Evolutionary conservation across 495 filamentous ascomycete species (phyloP), one percentile per base, ranked within the genome.

Genomic region (Penicillium ochrochloron): DNA sequence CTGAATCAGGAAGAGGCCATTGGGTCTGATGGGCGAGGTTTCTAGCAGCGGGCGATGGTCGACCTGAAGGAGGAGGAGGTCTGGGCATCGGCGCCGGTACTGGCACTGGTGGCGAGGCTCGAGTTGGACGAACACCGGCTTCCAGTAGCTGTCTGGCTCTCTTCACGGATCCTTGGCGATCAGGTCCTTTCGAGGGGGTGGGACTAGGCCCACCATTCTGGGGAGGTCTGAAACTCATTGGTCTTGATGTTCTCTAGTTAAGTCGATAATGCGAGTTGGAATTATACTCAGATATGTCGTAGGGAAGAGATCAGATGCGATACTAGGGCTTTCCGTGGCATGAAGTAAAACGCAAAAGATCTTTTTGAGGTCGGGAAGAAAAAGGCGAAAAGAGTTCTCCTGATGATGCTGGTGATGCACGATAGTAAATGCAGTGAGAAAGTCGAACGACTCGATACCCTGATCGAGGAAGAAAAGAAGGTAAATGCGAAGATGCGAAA

Each of bases 141-240:
- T 82, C 75, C 64, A 85, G 71, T 72, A 85, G 76, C 66, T 87
- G 82, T 71, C 78, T 84, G 42, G 77, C 83, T 61, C 77, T 75
- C 57, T 76, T 78, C 17, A 84, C 80, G 11, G 82, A 84, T 33
- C 80, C 81, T 60, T 76, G 71, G 25, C 70, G 66, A 27, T 68
- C 52, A 14, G 68, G 60, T 23, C 64, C 46, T n/a, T 65, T 70
- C 27, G 68, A 57, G 25, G 56, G 50, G 29, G 15, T 51, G 19
- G 58, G 53, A 53, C 48, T 62, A 19, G 58, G 34, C 29, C 56
- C 65, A n/a, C 39, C 23, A 39, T n/a, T 51, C 29, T 57, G 25
- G 10, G 58, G 52, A 19, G 27, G 9, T 52, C 44, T 52, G n/a
- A 62, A 65, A 63, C 61, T 71, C 68, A 74, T 69, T 66, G 56